phyloP scores from a whole-genome alignment of 2,329 filamentous ascomycete genomes.

The Amauroascus verrucosus region DNA sequence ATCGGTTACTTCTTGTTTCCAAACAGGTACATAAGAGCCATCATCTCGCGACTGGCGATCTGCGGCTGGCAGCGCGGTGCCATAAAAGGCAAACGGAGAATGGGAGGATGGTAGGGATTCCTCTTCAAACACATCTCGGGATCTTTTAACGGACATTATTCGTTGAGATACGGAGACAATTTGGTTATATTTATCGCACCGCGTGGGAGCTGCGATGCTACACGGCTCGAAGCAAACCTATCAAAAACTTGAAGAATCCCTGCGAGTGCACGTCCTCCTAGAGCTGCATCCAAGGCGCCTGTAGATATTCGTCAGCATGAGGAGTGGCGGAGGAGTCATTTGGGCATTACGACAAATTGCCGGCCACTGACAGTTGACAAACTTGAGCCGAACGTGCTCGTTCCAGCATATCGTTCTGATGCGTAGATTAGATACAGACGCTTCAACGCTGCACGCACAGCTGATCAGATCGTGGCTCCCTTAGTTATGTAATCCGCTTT shows the following conservation, averaged over 20 bases:
- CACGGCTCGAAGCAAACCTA: neutral
- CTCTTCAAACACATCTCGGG: conserved; percentile 65
- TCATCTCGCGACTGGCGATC: conserved; percentile 74
- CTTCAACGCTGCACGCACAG: neutral
- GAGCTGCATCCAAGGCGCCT: neutral
- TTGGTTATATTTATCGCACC: neutral
- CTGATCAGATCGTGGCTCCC: neutral
- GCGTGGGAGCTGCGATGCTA: neutral
- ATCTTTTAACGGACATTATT: conserved; percentile 67
- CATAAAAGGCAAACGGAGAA: conserved; percentile 68
- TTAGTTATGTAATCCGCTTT: neutral
- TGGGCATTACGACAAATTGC: neutral
- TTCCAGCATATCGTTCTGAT: neutral
- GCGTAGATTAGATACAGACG: no score
- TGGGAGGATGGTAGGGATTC: conserved; percentile 52
- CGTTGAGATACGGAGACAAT: neutral
- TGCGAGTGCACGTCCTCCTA: neutral
- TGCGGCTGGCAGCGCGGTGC: conserved; percentile 69
- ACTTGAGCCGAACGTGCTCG: neutral
- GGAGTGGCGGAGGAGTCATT: neutral
- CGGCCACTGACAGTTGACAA: neutral
- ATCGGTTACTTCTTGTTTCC: conserved; percentile 96
- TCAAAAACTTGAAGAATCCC: neutral
- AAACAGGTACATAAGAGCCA: conserved; percentile 85
- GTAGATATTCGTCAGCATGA: neutral